Base-by-base conservation (phyloP, 2,329 filamentous ascomycete genomes). In the Chrysoporthe austroafricana region DNA sequence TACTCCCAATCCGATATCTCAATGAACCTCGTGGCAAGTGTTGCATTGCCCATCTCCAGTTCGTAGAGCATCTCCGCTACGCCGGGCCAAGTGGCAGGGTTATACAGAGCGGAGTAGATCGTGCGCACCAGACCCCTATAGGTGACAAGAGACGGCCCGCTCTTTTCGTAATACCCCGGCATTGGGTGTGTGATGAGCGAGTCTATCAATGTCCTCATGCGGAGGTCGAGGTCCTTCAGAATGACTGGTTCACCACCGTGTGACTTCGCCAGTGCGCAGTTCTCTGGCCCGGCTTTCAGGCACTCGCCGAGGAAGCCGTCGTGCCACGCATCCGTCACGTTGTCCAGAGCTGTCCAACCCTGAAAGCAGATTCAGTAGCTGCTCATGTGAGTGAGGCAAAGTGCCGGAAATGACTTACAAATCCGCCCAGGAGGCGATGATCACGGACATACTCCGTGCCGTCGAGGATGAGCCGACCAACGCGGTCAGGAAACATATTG, bases 281-380 rank as follows among this genome's bases (percentile, higher is more conserved):
- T 71, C 3, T 81, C 73, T 1, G 81, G 80, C 0, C 84, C 83
- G 7, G 83, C 83, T 3, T 79, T 78, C 62, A 85, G 56, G 57
- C 84, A 86, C 69, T 84, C 83, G 32, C 82, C 82, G 2, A 85
- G 73, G 62, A 86, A 84, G 16, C 83, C 83, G 66, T 85, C 82
- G 34, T 75, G 77, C 80, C 81, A 85, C 1, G 81, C 81, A 68
- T 85, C 73, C 0, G 83, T 85, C 7, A 76, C 79, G 68, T 85
- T 85, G 66, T 84, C 83, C 4, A 85, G 76, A 3, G 82, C 78
- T 0, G 80, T 80, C 77, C 78, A 82, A 4, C 81, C 83, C 66
- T 67, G 34, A n/a, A 16, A 36, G 7, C 18, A 44, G 21, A 9
- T 21, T 46, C 39, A 61, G 11, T 5, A 46, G 39, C 9, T 4